Evolutionary conservation across 139 green algal genomes (phyloP).

Genomic region (Haematococcus lacustris): DNA sequence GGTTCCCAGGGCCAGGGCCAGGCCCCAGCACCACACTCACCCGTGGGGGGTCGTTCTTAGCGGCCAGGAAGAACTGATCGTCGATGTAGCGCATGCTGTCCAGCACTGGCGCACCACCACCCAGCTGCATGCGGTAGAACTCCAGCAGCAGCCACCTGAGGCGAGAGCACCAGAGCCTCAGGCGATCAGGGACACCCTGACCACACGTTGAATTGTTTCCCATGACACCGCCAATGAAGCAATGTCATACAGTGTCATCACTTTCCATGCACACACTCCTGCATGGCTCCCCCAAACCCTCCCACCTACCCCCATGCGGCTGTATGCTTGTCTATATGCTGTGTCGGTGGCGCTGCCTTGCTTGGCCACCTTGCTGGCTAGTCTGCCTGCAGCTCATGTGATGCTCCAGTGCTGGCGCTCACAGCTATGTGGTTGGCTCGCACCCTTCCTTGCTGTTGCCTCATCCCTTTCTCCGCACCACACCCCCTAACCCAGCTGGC

Average conservation of each 20-base stretch:
- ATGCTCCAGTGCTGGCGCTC: background rate
- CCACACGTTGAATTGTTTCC: background rate
- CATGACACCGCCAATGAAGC: background rate
- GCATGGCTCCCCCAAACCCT: background rate
- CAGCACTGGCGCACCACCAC: too few species aligned
- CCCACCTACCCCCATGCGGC: background rate
- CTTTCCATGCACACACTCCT: background rate
- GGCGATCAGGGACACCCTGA: background rate
- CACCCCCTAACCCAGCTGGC: background rate
- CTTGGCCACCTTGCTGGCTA: too few species aligned
- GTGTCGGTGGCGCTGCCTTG: too few species aligned
- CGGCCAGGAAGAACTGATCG: background rate
- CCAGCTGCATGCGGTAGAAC: conserved; percentile 10
- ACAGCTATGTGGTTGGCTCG: background rate
- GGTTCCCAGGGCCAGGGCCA: too few species aligned
- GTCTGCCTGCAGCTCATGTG: background rate
- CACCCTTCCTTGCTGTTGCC: background rate
- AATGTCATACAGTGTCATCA: background rate
- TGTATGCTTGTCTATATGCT: background rate
- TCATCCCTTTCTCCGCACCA: background rate
- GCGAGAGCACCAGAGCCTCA: background rate
- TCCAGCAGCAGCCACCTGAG: conserved; percentile 8
- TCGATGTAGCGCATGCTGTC: too few species aligned
- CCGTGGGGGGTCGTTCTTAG: background rate
- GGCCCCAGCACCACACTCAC: too few species aligned